Base-by-base conservation (phyloP, 768 basidiomycete genomes). In the Coprinopsis marcescibilis region DNA sequence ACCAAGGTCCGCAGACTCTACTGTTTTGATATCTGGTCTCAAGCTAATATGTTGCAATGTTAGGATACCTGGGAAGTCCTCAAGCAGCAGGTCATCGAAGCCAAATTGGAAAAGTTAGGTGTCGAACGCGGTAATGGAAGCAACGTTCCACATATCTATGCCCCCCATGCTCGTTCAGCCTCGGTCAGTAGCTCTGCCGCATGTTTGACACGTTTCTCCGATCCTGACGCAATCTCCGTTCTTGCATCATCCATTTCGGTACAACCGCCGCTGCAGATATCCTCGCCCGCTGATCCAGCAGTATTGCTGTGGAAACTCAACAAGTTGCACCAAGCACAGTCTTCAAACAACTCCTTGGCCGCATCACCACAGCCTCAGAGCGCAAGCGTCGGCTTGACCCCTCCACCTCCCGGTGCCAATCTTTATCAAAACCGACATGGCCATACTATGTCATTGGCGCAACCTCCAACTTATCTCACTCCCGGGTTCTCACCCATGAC, bases 261-360 rank as follows among this genome's bases (percentile, higher is more conserved):
- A n/a, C n/a, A n/a, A n/a, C n/a, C n/a, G n/a, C 36, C 23, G 13
- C 10, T 27, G 14, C 57, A 92, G 89, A 87, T 91, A 65, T 91
- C 89, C 1, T 90, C 88, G n/a, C 88, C 89, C 23, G 89, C 89
- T 3, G 89, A 91, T 59, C 89, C 89, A 23, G 84, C 85, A 15
- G 64, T 92, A 19, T 70, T 92, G 15, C 75, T 80, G 53, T 89
- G 85, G 67, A 90, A 89, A 62, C 70, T 91, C 35, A 89, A 88
- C 66, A 89, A 88, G 64, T 70, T 92, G 8, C 88, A 89, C 52
- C 83, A 83, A 63, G 75, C 83, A 0, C 85, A 34, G 4, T 74
- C 76, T 2, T 66, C 73, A 3, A 69, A 15, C n/a, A 65, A 59
- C 44, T 87, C 85, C 1, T 60, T 81, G 23, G 66, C 82, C 11